A percentile compares a stretch with the other conserved stretches of the same genome.
These are phyloP conservation scores for Alternaria burnsii DNA, from an alignment of 2,329 filamentous ascomycete species.

Conservation along the genomic window DNA sequence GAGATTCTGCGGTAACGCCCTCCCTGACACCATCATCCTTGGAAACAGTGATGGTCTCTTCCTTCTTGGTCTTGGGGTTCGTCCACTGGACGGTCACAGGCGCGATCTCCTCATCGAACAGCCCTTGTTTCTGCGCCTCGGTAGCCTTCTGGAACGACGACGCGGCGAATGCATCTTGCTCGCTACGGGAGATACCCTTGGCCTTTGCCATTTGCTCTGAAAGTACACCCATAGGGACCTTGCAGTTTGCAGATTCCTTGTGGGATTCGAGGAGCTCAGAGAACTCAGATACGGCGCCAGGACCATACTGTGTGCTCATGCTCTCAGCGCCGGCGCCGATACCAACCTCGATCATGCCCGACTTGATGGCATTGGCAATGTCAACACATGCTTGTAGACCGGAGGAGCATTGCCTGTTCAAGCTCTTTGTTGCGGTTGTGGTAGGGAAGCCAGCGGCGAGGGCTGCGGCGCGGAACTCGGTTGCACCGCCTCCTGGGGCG, in stretches of 20 bases:
- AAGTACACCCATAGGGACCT: conserved; percentile 93
- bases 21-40: conserved; percentile 87
- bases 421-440: conserved; percentile 79
- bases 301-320: conserved; percentile 93
- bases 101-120: conserved; percentile 90
- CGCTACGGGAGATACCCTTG: conserved; percentile 72
- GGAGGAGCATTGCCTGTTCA: conserved; percentile 95
- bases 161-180: conserved; percentile 95
- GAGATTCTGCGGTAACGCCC: conserved; percentile 84
- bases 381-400: conserved; percentile 93
- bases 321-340: conserved; percentile 95
- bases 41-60: conserved; percentile 80
- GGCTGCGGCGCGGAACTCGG: conserved; percentile 92
- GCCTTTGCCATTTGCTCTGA: conserved; percentile 96
- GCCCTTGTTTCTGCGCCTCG: conserved; percentile 84
- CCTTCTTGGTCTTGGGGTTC: conserved; percentile 89
- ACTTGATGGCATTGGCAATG: conserved; percentile 88
- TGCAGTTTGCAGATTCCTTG: conserved; percentile 90
- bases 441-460: conserved; percentile 92
- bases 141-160: conserved; percentile 88
- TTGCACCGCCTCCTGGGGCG: conserved; percentile 90
- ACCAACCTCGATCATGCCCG: conserved; percentile 94
- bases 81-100: conserved; percentile 87
- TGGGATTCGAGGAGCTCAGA: conserved; percentile 84
- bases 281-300: conserved; percentile 89